Base-by-base conservation (phyloP, 139 green algal species). In the Pedinophyceae sp. region DNA sequence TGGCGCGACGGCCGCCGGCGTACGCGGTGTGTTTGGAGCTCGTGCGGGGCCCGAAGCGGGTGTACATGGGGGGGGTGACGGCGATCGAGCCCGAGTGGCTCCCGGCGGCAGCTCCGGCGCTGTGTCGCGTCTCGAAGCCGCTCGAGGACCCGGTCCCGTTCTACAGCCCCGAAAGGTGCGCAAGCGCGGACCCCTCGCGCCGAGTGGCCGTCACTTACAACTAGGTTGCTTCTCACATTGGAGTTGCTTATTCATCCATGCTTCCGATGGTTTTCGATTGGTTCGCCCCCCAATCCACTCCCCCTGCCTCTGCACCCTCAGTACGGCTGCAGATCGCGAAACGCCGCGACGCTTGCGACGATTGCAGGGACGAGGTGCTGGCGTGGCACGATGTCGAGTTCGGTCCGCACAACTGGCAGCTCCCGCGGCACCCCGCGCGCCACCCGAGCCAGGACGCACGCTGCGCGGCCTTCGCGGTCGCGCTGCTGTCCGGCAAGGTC, bases 31-130 rank as follows among this genome's bases (percentile, higher is more conserved):
- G 93, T 66, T 66, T 30, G 0, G 69, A 84, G 22, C 60, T 95
- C 25, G 58, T 94, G 50, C 64, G 71, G 19, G 88, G 81, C 0
- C 66, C 57, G 3, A 92, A 93, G 70, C 75, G 83, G 43, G 69
- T 81, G 2, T 97, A 94, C 70, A 84, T 97, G 78, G 61, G 64
- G 2, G 71, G 69, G 1, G 54, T 88, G 30, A 89, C 83, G 2
- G 58, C 60, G 2, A 56, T 92, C 0, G 77, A 93, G 19, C 45
- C 66, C 18, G 30, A 13, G 15, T 78, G 69, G 66, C 55, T 83
- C 55, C 45, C 58, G 55, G 51, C 62, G 41, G 48, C 84, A 57
- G 83, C 71, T 65, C 19, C 58, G 22, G 65, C 77, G 0, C 55
- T 88, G 27, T 77, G 66, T 57, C 51, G n/a, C 29, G 55, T 86